These are phyloP conservation scores for Naematelia encephala DNA, from an alignment of 768 basidiomycete genomes.

Conservation along the genomic window DNA sequence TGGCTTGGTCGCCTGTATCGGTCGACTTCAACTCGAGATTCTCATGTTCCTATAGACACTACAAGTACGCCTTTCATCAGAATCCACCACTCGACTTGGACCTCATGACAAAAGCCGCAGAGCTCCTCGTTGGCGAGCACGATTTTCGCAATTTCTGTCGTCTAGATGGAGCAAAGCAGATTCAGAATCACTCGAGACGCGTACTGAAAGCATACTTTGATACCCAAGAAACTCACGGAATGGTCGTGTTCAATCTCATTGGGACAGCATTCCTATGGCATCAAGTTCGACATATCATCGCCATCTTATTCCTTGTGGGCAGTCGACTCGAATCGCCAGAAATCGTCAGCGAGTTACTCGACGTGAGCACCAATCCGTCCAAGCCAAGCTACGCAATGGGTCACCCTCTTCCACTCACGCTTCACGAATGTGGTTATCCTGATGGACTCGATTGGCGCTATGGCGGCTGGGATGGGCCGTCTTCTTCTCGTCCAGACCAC, in stretches of 20 bases:
- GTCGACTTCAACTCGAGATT: conserved; percentile 79
- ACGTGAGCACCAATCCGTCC: conserved; percentile 54
- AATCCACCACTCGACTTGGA: conserved; percentile 60
- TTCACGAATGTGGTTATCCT: conserved; percentile 85
- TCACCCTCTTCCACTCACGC: conserved; percentile 79
- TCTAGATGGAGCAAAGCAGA: conserved; percentile 85
- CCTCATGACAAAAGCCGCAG: conserved; percentile 72
- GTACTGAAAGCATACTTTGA: conserved; percentile 60
- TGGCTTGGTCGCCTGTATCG: conserved; percentile 89
- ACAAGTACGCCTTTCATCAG: conserved; percentile 91
- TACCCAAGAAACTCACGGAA: conserved; percentile 37
- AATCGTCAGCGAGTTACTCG: conserved; percentile 69
- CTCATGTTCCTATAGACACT: conserved; percentile 80
- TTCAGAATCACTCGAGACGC: conserved; percentile 69
- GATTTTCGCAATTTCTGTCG: conserved; percentile 97
- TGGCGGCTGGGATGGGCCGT: conserved; percentile 54
- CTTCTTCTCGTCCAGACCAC: conserved; percentile 10
- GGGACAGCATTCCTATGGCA: conserved; percentile 91
- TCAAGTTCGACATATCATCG: conserved; percentile 93
- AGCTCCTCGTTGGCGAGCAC: conserved; percentile 74
- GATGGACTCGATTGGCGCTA: conserved; percentile 65
- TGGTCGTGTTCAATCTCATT: conserved; percentile 76
- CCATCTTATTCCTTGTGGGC: conserved; percentile 82
- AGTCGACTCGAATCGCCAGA: conserved; percentile 69
- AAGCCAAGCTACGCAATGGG: conserved; percentile 96